Base-by-base conservation (phyloP, 495 filamentous ascomycete species). In the Aspergillus taichungensis region DNA sequence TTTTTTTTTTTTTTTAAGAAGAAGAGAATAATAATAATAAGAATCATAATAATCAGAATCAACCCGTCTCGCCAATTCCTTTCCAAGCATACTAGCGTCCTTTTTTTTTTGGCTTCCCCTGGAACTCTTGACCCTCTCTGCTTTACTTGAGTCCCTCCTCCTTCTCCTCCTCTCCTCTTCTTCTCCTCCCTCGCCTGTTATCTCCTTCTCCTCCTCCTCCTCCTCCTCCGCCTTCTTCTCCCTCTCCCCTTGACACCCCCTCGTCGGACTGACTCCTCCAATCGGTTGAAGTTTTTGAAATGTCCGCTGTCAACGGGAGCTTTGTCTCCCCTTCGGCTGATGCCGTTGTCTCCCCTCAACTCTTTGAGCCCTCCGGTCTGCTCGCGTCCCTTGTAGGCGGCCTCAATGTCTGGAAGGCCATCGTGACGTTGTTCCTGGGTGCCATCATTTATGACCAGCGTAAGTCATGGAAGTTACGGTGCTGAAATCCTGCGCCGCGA, bases 361-460 rank as follows among this genome's bases (percentile, higher is more conserved):
- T 71, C 34, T 66, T 71, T 40, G 53, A 67, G 43, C 59, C 64
- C 42, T 49, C 65, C n/a, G 70, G 67, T 36, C 37, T 72, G 8
- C 39, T 75, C 36, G 62, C 63, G 6, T 50, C 63, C n/a, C 39
- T 79, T 14, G 59, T 79, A 29, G 65, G 74, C 53, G 76, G 78
- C 40, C 58, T 83, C 40, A 84, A 71, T 43, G 57, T 74, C 12
- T 85, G 81, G 76, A 82, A 75, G 52, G 65, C 83, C 51, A 41
- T 80, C 33, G 51, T 84, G 50, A 84, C 84, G 6, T 30, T 89
- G 42, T 57, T 95, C 39, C 63, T 84, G 8, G 50, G 77, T n/a
- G 74, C 83, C 10, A 79, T 94, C 33, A 74, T 78, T 37, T 95
- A 94, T 52, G 89, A 95, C 66, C 89, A 95, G 66, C 74, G 88